Evolutionary conservation across 352 stramenopile genomes (phyloP).

Genomic region (Globisporangium camurandrum): DNA sequence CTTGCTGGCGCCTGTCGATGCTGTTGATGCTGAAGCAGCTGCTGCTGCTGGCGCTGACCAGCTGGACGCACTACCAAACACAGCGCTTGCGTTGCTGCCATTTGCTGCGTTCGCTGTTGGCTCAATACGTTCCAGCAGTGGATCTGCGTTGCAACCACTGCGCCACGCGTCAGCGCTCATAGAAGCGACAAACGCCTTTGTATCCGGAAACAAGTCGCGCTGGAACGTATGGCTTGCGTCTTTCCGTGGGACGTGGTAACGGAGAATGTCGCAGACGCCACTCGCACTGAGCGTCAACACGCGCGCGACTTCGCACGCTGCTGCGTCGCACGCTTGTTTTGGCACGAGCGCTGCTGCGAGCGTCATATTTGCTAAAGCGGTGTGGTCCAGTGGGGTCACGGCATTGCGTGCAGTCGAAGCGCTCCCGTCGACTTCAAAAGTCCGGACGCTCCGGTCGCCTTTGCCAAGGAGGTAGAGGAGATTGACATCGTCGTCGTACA

Average conservation of each 20-base stretch:
- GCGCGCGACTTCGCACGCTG: constrained; percentile 51
- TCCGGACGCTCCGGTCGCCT: constrained; percentile 52
- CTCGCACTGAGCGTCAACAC: constrained; percentile 52
- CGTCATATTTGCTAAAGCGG: constrained; percentile 40
- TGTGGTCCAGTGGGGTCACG: constrained; percentile 47
- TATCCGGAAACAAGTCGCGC: constrained; percentile 69
- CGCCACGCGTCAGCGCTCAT: constrained; percentile 37
- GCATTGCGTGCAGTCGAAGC: too few relatives aligned
- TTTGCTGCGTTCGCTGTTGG: constrained; percentile 17
- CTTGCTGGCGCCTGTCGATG: constrained; percentile 1
- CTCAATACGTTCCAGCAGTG: constrained; percentile 26
- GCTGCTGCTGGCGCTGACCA: not conserved
- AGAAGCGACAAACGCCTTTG: constrained; percentile 25
- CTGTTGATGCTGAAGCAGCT: not conserved
- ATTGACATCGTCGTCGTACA: constrained; percentile 61
- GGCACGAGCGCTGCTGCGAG: constrained; percentile 43
- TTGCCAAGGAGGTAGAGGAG: constrained; percentile 66
- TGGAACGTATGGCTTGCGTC: constrained; percentile 59
- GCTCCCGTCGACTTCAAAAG: constrained; percentile 50
- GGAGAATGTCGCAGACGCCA: constrained; percentile 52
- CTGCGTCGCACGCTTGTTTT: constrained; percentile 44
- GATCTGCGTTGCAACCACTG: constrained; percentile 31
- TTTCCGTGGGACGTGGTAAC: constrained; percentile 58
- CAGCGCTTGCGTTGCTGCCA: constrained; percentile 1
- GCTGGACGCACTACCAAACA: constrained; percentile 24